Percentiles rank a stretch among this genome's conserved stretches.
Evolutionary conservation across 129 eudicot species (phyloP).

Genomic region (Saussurea involucrata): DNA sequence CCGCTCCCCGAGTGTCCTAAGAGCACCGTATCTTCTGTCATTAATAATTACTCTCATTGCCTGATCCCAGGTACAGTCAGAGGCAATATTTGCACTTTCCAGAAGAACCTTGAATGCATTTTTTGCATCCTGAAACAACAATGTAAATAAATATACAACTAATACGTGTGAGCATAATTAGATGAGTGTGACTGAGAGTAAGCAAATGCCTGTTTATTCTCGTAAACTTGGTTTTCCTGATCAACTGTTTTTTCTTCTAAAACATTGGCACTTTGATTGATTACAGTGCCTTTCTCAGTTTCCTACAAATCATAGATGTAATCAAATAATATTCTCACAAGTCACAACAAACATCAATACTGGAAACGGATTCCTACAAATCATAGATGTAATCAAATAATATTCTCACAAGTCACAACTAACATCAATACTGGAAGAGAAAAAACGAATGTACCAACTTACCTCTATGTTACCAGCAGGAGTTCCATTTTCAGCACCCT

Average conservation of each 20-base stretch:
- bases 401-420: background rate
- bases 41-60: slow-evolving; percentile 83
- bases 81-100: slow-evolving; percentile 77
- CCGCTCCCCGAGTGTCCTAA: slow-evolving; percentile 74
- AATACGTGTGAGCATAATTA: slow-evolving; percentile 6
- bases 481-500: slow-evolving; percentile 33
- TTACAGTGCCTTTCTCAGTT: slow-evolving; percentile 29
- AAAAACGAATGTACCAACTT: background rate
- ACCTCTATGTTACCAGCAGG: slow-evolving; percentile 52
- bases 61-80: slow-evolving; percentile 98
- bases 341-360: background rate
- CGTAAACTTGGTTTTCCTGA: slow-evolving; percentile 50
- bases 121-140: slow-evolving; percentile 68
- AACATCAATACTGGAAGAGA: slow-evolving; percentile 1
- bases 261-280: slow-evolving; percentile 26
- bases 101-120: slow-evolving; percentile 73
- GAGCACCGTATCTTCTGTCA: slow-evolving; percentile 77
- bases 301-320: slow-evolving; percentile 43
- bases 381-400: slow-evolving; percentile 16
- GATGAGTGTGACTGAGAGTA: background rate
- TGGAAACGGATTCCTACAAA: slow-evolving; percentile 49
- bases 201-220: slow-evolving; percentile 62
- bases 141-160: slow-evolving; percentile 5
- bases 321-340: slow-evolving; percentile 15
- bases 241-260: slow-evolving; percentile 61